These are phyloP conservation scores for Hysterium pulicare DNA, from an alignment of 2,329 filamentous ascomycete species.

Conservation along the genomic window DNA sequence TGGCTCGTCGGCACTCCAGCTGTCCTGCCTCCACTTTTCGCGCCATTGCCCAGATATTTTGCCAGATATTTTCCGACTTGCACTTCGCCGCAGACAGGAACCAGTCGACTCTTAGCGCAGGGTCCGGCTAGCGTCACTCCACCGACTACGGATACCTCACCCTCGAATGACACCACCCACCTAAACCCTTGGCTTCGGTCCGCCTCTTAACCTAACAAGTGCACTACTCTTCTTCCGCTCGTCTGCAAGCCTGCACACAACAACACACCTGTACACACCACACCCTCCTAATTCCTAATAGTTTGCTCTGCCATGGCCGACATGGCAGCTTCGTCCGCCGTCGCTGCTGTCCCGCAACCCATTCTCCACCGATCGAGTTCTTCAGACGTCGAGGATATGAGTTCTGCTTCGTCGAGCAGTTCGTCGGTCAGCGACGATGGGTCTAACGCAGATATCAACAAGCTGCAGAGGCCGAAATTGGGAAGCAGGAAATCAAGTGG, in stretches of 20 bases:
- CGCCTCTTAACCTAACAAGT: neutral
- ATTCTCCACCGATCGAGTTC: neutral
- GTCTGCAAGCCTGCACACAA: neutral
- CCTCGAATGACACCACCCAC: neutral
- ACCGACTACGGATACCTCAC: no score
- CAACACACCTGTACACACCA: neutral
- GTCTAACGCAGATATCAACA: conserved; percentile 42
- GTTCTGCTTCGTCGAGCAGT: conserved; percentile 41
- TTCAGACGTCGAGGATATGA: conserved; percentile 29
- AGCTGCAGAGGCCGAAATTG: conserved; percentile 61
- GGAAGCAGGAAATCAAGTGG: conserved; percentile 75
- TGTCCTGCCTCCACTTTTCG: neutral
- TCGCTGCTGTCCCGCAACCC: neutral
- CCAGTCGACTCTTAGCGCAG: neutral
- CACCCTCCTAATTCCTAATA: neutral
- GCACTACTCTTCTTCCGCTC: neutral
- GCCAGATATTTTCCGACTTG: neutral
- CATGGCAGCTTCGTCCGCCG: neutral
- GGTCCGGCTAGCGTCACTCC: conserved; percentile 1
- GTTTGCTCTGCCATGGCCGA: neutral
- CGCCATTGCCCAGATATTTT: no score
- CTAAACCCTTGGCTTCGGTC: neutral
- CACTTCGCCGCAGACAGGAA: neutral
- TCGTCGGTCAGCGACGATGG: conserved; percentile 41
- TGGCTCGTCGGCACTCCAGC: no score